Conservation (phyloP, 2,329 filamentous ascomycete species). For the Aspergillus novofumigatus region DNA sequence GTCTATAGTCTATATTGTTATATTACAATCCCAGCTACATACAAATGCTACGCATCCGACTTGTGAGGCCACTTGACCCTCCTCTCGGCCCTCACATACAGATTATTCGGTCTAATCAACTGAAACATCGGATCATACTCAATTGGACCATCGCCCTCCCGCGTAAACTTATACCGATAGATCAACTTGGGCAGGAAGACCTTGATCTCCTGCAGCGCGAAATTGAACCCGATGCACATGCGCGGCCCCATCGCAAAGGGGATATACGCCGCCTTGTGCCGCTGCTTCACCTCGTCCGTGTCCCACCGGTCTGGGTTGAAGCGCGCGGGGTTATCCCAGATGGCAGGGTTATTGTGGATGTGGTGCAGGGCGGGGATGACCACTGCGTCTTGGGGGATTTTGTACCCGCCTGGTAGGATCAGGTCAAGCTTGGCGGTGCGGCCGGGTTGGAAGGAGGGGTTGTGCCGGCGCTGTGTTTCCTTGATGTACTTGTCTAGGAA, state of each 20-base stretch:
- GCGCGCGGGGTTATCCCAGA: conserved; percentile 56
- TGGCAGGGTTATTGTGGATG: conserved; percentile 49
- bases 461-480: conserved; percentile 58
- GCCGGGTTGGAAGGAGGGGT: conserved; percentile 58
- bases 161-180: conserved; percentile 54
- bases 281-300: conserved; percentile 49
- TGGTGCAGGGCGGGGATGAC: conserved; percentile 49
- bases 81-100: conserved; percentile 19
- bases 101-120: conserved; percentile 21
- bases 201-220: conserved; percentile 59
- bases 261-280: conserved; percentile 51
- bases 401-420: conserved; percentile 58
- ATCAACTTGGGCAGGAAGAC: conserved; percentile 53
- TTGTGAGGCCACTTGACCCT: conserved; percentile 20
- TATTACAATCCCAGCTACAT: no score
- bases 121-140: conserved; percentile 30
- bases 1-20: neutral
- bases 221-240: conserved; percentile 62
- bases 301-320: conserved; percentile 62
- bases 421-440: conserved; percentile 55
- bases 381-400: conserved; percentile 49
- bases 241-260: conserved; percentile 57
- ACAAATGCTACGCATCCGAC: neutral
- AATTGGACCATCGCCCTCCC: conserved; percentile 49
- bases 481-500: conserved; percentile 49